Evolutionary conservation across 2,329 filamentous ascomycete genomes (phyloP).

Genomic region (Penicillium sp.): DNA sequence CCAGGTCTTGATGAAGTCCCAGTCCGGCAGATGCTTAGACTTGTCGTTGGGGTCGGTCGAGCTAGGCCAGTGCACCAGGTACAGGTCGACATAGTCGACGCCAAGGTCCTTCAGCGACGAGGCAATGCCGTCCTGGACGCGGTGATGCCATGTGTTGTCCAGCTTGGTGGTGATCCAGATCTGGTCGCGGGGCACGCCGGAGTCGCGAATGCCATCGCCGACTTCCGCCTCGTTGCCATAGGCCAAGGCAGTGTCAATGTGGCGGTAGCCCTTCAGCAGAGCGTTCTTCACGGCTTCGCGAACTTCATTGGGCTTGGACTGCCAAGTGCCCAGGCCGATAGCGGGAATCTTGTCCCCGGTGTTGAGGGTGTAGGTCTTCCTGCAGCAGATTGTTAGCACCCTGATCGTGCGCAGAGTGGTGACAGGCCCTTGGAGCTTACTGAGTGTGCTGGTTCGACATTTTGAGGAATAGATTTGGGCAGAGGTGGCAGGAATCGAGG

Average conservation of each 20-base stretch:
- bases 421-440: constrained; percentile 8
- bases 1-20: constrained; percentile 81
- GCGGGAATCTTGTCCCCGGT: constrained; percentile 50
- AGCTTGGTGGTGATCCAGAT: constrained; percentile 69
- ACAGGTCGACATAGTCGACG: constrained; percentile 69
- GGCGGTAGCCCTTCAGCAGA: constrained; percentile 53
- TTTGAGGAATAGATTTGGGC: constrained; percentile 6
- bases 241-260: constrained; percentile 53
- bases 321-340: constrained; percentile 56
- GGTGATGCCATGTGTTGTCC: constrained; percentile 63
- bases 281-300: constrained; percentile 49
- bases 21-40: constrained; percentile 67
- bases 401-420: not conserved
- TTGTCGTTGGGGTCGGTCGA: constrained; percentile 52
- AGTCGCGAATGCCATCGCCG: constrained; percentile 63
- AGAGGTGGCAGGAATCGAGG: not conserved
- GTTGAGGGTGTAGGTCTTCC: constrained; percentile 48
- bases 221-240: constrained; percentile 68
- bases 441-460: constrained; percentile 27
- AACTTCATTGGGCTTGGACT: constrained; percentile 54
- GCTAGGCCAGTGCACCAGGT: constrained; percentile 66
- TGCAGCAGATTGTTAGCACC: constrained; percentile 9
- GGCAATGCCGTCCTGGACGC: constrained; percentile 60
- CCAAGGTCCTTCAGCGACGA: constrained; percentile 63
- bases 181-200: constrained; percentile 63